phyloP scores from a whole-genome alignment of 208 protist species.

The Phytomonas sp. region DNA sequence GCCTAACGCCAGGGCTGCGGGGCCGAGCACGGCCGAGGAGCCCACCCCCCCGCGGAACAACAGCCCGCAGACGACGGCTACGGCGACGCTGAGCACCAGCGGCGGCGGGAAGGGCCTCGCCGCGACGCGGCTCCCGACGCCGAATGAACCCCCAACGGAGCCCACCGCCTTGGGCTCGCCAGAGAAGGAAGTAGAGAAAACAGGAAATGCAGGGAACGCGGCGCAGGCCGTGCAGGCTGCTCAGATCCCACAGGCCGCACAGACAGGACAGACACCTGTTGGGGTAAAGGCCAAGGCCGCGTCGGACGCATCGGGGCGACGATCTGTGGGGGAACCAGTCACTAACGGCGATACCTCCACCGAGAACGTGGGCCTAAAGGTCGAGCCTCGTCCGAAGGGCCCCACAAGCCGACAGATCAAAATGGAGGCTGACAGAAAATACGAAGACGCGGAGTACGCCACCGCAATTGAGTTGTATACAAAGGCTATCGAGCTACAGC shows the following conservation, averaged over 20 bases:
- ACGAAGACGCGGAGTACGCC: slow-evolving; percentile 76
- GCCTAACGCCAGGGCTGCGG: too few species aligned
- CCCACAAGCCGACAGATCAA: slow-evolving; percentile 62
- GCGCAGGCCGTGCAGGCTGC: background rate
- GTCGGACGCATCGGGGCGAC: background rate
- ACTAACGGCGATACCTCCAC: background rate
- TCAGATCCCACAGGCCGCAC: background rate
- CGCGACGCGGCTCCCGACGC: slow-evolving; percentile 19
- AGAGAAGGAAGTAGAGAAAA: too few species aligned
- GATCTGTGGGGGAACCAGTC: background rate
- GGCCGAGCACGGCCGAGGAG: too few species aligned
- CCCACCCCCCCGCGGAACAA: too few species aligned
- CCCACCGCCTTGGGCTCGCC: too few species aligned
- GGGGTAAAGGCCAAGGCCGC: background rate
- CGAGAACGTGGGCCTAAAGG: slow-evolving; percentile 8
- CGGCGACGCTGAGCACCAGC: slow-evolving; percentile 10
- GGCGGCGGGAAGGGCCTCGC: slow-evolving; percentile 13
- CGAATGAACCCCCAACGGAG: too few species aligned
- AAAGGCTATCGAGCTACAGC: slow-evolving; percentile 68
- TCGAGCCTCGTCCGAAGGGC: background rate
- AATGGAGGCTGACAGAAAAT: slow-evolving; percentile 74
- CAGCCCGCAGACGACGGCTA: background rate
- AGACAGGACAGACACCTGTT: background rate
- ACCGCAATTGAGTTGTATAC: slow-evolving; percentile 78
- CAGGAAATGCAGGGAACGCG: background rate